phyloP scores from a whole-genome alignment of 352 stramenopile species.

The Pythium aristosporum region DNA sequence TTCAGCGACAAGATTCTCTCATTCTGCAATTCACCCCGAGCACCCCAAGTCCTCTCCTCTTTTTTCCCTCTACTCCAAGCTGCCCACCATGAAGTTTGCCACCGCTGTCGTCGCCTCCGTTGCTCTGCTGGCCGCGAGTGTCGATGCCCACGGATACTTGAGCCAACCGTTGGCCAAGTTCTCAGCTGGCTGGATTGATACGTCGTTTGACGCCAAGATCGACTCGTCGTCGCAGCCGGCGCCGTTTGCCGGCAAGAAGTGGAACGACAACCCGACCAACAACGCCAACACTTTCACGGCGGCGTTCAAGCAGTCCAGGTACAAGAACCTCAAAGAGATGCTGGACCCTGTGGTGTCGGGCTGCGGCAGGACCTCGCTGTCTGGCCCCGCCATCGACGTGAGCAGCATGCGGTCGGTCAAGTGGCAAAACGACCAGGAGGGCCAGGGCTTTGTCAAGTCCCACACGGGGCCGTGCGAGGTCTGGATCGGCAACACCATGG shows the following conservation, averaged over 20 bases:
- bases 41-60: background rate
- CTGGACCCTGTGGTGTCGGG: slow-evolving; percentile 23
- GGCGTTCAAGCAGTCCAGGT: slow-evolving; percentile 21
- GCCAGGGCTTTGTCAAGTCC: slow-evolving; percentile 43
- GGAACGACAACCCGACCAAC: slow-evolving; percentile 39
- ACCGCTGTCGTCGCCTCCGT: slow-evolving; percentile 8
- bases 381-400: slow-evolving; percentile 16
- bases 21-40: background rate
- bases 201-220: slow-evolving; percentile 42
- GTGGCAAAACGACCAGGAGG: slow-evolving; percentile 44
- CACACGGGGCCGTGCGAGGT: slow-evolving; percentile 26
- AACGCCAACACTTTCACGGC: slow-evolving; percentile 39
- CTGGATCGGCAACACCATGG: slow-evolving; percentile 26
- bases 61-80: background rate
- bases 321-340: slow-evolving; percentile 24
- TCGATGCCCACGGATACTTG: slow-evolving; percentile 55
- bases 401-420: slow-evolving; percentile 25
- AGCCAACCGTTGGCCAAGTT: slow-evolving; percentile 45
- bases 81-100: background rate
- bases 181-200: slow-evolving; percentile 28
- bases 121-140: slow-evolving; percentile 16
- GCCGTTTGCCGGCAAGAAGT: slow-evolving; percentile 52
- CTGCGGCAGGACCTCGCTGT: slow-evolving; percentile 27
- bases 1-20: background rate
- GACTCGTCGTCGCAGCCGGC: slow-evolving; percentile 30